Evolutionary conservation across 2,329 filamentous ascomycete species (phyloP), one percentile per base, ranked within the genome.

Genomic region (Bipolaris zeicola): DNA sequence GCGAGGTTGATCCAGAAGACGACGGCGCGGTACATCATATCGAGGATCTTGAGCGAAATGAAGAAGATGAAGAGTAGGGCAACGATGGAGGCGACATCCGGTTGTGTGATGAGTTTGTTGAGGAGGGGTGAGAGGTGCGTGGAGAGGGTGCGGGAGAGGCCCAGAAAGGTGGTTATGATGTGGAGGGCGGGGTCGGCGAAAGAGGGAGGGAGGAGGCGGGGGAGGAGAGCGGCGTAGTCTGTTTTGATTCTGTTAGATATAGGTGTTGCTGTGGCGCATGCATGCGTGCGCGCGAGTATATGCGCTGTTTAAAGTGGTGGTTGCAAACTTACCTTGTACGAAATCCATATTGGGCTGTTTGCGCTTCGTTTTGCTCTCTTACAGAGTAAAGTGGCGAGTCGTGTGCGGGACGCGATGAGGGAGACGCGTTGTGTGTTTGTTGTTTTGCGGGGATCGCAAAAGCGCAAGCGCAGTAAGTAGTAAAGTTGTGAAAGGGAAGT

Each of bases 1-100:
- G 82, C 81, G 52, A 96, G 71, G n/a, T 84, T 80, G 50, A 92
- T 85, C 86, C 91, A 92, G 79, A 88, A 96, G 70, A 92, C 79
- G 55, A 96, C 81, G 18, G 91, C 78, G 58, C 91, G 85, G 59
- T 87, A 86, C 16, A 92, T 79, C 79, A 89, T 89, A 72, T 88
- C 83, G 62, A 88, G 78, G 39, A 95, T 80, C 62, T 85, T 84
- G 57, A 88, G 76, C 11, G 81, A 82, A 54, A 93, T 73, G 70
- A 92, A 80, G 49, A 94, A 75, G 52, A 87, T 77, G 28, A 87
- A 64, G 42, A 88, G 76, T 3, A 90, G 78, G 7, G 87, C 67
- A 13, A 81, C 79, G 49, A 89, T 76, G 8, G 83, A 79, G 44
- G 83, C 75, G 52, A 82, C 73, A 67, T 82, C 80, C 49, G 79